These are phyloP conservation scores for Alternaria infectoria DNA, from an alignment of 2,329 filamentous ascomycete genomes.

Conservation along the genomic window DNA sequence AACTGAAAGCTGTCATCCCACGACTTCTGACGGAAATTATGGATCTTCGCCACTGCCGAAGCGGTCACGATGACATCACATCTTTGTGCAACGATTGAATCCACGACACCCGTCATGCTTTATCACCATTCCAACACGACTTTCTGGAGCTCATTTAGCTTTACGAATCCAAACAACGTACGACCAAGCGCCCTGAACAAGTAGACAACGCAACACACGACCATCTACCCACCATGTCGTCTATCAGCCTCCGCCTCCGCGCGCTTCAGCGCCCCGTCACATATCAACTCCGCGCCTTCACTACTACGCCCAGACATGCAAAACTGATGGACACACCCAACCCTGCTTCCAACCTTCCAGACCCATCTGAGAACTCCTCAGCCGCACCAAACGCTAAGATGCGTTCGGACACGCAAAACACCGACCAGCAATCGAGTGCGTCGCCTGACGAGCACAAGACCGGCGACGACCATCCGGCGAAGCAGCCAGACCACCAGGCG, in stretches of 20 bases:
- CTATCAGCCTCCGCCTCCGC: constrained; percentile 8
- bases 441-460: constrained; percentile 33
- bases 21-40: neutral
- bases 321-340: constrained; percentile 26
- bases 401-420: constrained; percentile 34
- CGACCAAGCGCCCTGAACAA: neutral
- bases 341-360: constrained; percentile 27
- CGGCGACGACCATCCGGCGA: constrained; percentile 47
- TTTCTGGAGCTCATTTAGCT: neutral
- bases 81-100: neutral
- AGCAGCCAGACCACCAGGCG: constrained; percentile 46
- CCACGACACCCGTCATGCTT: neutral
- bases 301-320: constrained; percentile 9
- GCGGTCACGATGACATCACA: constrained; percentile 20
- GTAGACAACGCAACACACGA: neutral
- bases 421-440: constrained; percentile 40
- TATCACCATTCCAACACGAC: neutral
- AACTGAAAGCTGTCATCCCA: neutral
- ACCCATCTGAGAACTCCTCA: constrained; percentile 25
- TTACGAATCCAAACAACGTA: neutral
- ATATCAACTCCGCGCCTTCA: constrained; percentile 3
- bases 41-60: neutral
- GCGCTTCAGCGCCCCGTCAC: neutral
- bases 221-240: neutral
- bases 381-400: constrained; percentile 29